phyloP scores from a whole-genome alignment of 2,329 filamentous ascomycete species.

The Paracorniculantispora psalliotae region DNA sequence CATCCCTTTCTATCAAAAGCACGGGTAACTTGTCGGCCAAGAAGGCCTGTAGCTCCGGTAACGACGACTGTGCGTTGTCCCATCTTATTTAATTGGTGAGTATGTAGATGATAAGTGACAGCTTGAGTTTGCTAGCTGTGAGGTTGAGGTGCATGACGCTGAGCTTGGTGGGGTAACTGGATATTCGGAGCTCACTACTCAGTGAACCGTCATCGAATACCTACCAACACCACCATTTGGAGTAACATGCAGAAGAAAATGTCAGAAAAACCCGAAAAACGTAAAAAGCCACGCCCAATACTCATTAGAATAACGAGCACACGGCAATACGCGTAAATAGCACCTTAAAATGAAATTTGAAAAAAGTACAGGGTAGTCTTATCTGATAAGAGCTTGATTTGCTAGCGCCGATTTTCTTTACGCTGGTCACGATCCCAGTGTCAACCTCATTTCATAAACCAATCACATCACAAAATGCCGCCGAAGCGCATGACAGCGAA shows the following conservation, averaged over 20 bases:
- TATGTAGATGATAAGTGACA: background rate
- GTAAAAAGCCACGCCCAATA: too few relatives aligned
- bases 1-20: slow-evolving; percentile 61
- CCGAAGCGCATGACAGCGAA: slow-evolving; percentile 93
- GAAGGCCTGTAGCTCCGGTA: slow-evolving; percentile 78
- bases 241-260: too few relatives aligned
- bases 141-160: background rate
- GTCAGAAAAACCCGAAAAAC: background rate
- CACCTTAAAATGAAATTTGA: too few relatives aligned
- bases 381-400: slow-evolving; percentile 9
- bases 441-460: background rate
- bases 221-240: too few relatives aligned
- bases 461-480: slow-evolving; percentile 42
- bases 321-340: too few relatives aligned
- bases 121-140: background rate
- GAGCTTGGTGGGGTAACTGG: background rate
- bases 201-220: too few relatives aligned
- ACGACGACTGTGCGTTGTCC: slow-evolving; percentile 55
- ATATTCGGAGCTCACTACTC: background rate
- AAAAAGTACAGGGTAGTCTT: slow-evolving; percentile 2
- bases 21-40: slow-evolving; percentile 72
- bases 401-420: slow-evolving; percentile 3
- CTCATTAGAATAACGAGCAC: too few relatives aligned
- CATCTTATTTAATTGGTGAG: slow-evolving; percentile 12
- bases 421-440: background rate